Base-by-base conservation (phyloP, 129 eudicot species). In the Cynara cardunculus region DNA sequence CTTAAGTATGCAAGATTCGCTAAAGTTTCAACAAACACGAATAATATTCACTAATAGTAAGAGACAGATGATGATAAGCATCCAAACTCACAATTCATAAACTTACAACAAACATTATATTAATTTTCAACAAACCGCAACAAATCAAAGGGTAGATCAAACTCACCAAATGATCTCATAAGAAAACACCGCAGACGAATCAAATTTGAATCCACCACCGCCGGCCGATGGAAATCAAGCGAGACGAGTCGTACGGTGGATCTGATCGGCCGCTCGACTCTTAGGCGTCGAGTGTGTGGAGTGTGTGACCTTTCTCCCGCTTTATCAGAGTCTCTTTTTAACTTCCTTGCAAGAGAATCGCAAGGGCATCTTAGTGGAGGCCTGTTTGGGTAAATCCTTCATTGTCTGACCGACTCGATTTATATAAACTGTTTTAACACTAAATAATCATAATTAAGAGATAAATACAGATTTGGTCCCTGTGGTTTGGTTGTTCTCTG, bases 181-280 rank as follows among this genome's bases (percentile, higher is more conserved):
- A 64, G 69, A 64, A 22, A 64, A 9, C 13, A 16, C 28, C 69
- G 27, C 28, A 64, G 28, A 64, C 27, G 26, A 53, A 62, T 21
- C 68, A 21, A 62, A 62, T 21, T 62, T 22, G 68, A 62, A 62
- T n/a, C 26, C 68, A 1, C 73, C 39, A 27, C 37, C 35, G 18
- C 22, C 39, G 73, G 41, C 39, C 73, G 35, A 69, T 31, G 44
- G 18, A 28, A 25, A 64, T 21, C 1, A 22, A 64, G 12, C 11
- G 73, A 30, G 21, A 28, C 73, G 41, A 28, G 39, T n/a, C 22
- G 22, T 13, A 69, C 12, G 21, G 21, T 28, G 44, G 73, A 69
- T 69, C 44, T 69, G 73, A 69, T 69, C 35, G 73, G 73, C 73
- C 73, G 73, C 22, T 28, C 73, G 39, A 69, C 21, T 56, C 65